These are phyloP conservation scores for Boletus semigastroideus DNA, from an alignment of 1,284 basidiomycete species.

Conservation along the genomic window DNA sequence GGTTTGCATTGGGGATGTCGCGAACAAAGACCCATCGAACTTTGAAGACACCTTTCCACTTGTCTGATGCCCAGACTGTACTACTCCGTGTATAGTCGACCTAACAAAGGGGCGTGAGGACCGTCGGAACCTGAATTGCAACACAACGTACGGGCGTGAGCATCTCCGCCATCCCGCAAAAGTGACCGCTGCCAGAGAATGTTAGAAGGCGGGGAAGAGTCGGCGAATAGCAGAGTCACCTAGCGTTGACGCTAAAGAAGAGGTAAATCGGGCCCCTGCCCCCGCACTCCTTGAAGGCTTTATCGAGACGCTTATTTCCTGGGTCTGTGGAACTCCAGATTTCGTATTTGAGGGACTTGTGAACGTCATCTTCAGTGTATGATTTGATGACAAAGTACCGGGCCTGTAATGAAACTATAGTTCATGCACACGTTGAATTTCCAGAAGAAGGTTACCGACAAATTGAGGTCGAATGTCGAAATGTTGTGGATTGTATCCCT, in stretches of 20 bases:
- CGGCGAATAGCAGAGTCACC: conserved; percentile 37
- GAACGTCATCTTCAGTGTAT: conserved; percentile 96
- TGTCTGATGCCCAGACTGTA: conserved; percentile 96
- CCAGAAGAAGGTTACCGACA: conserved; percentile 44
- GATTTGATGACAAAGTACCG: conserved; percentile 97
- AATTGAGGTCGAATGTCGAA: conserved; percentile 82
- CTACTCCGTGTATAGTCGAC: conserved; percentile 84
- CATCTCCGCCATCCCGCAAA: conserved; percentile 98
- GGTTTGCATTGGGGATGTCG: conserved; percentile 85
- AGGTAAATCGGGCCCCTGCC: conserved; percentile 90
- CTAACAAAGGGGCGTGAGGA: conserved; percentile 30
- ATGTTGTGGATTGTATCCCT: conserved; percentile 87
- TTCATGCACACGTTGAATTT: neutral
- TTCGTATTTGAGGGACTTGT: conserved; percentile 94
- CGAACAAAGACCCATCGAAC: conserved; percentile 95
- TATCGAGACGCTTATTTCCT: conserved; percentile 93
- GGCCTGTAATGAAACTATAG: conserved; percentile 48
- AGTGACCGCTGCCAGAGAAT: conserved; percentile 71
- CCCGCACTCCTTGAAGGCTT: conserved; percentile 88
- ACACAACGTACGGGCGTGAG: conserved; percentile 65
- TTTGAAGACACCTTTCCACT: conserved; percentile 98
- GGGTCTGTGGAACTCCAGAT: conserved; percentile 97
- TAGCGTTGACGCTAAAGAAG: conserved; percentile 95
- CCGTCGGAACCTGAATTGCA: neutral
- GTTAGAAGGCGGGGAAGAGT: conserved; percentile 4